Evolutionary conservation across 2,329 filamentous ascomycete genomes (phyloP), one percentile per base, ranked within the genome.

Genomic region (Eurotiales sp.): DNA sequence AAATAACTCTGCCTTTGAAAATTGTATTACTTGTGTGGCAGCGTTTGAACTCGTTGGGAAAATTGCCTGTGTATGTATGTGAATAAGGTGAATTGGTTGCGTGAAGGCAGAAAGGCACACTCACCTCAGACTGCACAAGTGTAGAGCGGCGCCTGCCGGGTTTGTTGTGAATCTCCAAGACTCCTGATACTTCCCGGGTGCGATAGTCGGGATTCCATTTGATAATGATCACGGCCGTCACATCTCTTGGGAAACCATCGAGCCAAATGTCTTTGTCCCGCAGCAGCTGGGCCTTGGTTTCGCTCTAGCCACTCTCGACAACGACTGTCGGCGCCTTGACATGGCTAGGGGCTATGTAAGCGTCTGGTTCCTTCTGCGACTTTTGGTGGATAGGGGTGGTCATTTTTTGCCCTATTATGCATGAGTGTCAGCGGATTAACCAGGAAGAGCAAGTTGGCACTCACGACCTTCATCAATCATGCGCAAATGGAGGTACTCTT

Each of bases 221-320:
- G 43, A 46, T 46, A n/a, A 46, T 15, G 17, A 46, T 46, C 3
- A 46, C 43, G 6, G 17, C 23, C 25, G 32, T n/a, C 10, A 46
- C 43, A 4, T 21, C 5, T 5, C 36, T 12, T 27, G 21, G 43
- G 17, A 25, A 25, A 30, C 43, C 43, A 14, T 15, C 34, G 14
- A 46, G 43, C 25, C 43, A 46, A 25, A 46, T 22, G 19, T 46
- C 29, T 29, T 30, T 25, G 21, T 46, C 43, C n/a, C 43, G 25
- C 6, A 29, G 43, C 25, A 32, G 43, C 22, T 46, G 23, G 19
- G 14, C 19, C 43, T 30, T 25, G 10, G 17, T 21, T 19, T 46
- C 43, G 12, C 43, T 46, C 43, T 27, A 46, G 17, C 43, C 43
- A 17, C 23, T 32, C 21, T 46, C 43, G 19, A 46, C 43, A 14